Base-by-base conservation (phyloP, 495 filamentous ascomycete genomes). In the Tuber calosporum region DNA sequence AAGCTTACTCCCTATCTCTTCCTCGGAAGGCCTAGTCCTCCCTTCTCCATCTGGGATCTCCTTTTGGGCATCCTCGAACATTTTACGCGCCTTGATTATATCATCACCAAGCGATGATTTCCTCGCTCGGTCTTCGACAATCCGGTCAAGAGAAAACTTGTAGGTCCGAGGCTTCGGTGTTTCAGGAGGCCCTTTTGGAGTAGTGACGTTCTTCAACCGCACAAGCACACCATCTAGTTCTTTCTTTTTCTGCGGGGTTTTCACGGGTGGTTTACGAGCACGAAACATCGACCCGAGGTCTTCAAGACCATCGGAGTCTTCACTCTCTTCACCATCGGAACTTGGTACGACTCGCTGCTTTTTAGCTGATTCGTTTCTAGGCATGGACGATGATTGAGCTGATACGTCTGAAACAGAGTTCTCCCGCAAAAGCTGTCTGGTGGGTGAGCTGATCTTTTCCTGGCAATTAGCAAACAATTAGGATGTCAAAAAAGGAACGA, bases 251-350 rank as follows among this genome's bases (percentile, higher is more conserved):
- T 72, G 43, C 38, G 82, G 62, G n/a, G 81, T 75, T 20, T 66
- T 26, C 37, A 43, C 39, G 4, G 69, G 72, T 36, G 66, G 48
- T 41, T 73, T 77, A 45, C 71, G 73, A 26, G 58, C 41, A 30
- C 73, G 80, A 45, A 86, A 81, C 8, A 85, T 77, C n/a, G 82
- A 81, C 17, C 82, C 82, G 7, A 84, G 83, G 68, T 84, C 84
- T 58, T 84, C 85, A 36, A 87, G 79, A 15, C 77, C 77, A n/a
- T 83, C 85, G n/a, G 75, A 79, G 71, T 89, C 85, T 0, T 88
- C 89, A 73, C 88, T 88, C 1, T 83, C 84, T 38, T 92, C 91
- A 70, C 89, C 89, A 78, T 93, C 91, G 0, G 91, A 94, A 72
- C 84, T 86, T 62, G 85, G 86, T 69, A 93, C 89, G 40, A 91